Conservation (phyloP, 129 eudicot species). For the Pseudognaphalium luteoalbum region DNA sequence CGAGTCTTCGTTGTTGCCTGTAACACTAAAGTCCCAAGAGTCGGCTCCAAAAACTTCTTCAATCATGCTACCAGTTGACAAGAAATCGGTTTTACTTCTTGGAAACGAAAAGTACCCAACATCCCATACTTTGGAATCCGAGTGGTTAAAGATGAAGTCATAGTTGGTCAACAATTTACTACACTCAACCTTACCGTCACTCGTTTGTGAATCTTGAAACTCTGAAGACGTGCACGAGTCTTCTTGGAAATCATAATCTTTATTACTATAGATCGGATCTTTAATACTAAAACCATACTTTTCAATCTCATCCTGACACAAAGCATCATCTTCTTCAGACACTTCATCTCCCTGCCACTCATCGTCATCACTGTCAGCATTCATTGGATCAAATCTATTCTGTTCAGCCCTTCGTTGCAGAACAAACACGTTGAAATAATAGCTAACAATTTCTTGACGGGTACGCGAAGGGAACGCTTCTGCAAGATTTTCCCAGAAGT, state of each 20-base stretch:
- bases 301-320: constrained; percentile 15
- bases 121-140: constrained; percentile 49
- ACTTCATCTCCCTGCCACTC: constrained; percentile 43
- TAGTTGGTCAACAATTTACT: background rate
- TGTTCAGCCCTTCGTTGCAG: constrained; percentile 52
- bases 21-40: constrained; percentile 14
- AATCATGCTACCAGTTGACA: constrained; percentile 56
- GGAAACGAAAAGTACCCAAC: constrained; percentile 33
- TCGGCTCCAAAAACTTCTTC: constrained; percentile 63
- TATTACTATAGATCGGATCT: constrained; percentile 2
- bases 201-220: constrained; percentile 12
- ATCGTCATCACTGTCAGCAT: constrained; percentile 61
- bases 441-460: constrained; percentile 33
- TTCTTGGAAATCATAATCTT: constrained; percentile 5
- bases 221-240: constrained; percentile 31
- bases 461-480: constrained; percentile 44
- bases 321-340: constrained; percentile 36
- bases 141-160: constrained; percentile 27
- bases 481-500: constrained; percentile 50
- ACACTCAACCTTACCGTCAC: constrained; percentile 11
- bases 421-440: constrained; percentile 45
- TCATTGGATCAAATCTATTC: constrained; percentile 43
- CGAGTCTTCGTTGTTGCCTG: constrained; percentile 17
- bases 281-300: constrained; percentile 5
- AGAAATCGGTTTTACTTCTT: constrained; percentile 37